phyloP scores from a whole-genome alignment of 352 stramenopile genomes.

The Aphanomyces stellatus region DNA sequence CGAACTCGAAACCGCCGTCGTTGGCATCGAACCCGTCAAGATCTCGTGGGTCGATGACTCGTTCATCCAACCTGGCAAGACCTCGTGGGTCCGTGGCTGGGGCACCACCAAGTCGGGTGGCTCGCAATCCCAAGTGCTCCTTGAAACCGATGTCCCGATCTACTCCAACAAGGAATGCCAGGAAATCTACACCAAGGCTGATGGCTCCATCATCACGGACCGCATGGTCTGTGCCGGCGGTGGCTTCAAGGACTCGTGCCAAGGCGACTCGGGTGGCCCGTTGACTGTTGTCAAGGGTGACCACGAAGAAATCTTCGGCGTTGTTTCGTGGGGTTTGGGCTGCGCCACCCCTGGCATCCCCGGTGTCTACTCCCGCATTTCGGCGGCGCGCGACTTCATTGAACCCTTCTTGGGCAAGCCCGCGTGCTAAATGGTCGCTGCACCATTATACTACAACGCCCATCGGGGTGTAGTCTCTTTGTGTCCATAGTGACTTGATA shows the following conservation, averaged over 20 bases:
- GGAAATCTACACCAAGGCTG: conserved; percentile 24
- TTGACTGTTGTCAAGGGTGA: conserved; percentile 14
- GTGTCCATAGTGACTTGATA: too few species aligned
- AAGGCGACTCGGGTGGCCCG: conserved; percentile 26
- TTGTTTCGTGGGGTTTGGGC: conserved; percentile 24
- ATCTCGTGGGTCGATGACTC: conserved; percentile 29
- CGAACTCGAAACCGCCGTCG: conserved; percentile 31
- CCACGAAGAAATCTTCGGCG: conserved; percentile 20
- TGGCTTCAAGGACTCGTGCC: conserved; percentile 21
- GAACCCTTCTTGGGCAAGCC: conserved; percentile 2
- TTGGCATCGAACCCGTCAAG: conserved; percentile 29
- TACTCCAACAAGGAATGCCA: conserved; percentile 35
- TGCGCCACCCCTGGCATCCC: conserved; percentile 13
- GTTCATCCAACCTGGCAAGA: conserved; percentile 38
- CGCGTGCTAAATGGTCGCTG: too few species aligned
- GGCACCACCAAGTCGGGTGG: conserved; percentile 26
- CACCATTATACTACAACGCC: too few species aligned
- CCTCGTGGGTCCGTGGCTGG: conserved; percentile 26
- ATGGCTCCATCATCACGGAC: conserved; percentile 22
- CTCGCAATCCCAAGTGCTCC: conserved; percentile 25
- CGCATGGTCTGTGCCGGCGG: conserved; percentile 50
- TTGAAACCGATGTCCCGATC: conserved; percentile 35
- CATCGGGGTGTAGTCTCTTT: too few species aligned
- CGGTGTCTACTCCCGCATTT: conserved; percentile 8
- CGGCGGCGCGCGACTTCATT: not conserved